Evolutionary conservation across 495 filamentous ascomycete species (phyloP).

Genomic region (Melanomma pulvis-pyrius): DNA sequence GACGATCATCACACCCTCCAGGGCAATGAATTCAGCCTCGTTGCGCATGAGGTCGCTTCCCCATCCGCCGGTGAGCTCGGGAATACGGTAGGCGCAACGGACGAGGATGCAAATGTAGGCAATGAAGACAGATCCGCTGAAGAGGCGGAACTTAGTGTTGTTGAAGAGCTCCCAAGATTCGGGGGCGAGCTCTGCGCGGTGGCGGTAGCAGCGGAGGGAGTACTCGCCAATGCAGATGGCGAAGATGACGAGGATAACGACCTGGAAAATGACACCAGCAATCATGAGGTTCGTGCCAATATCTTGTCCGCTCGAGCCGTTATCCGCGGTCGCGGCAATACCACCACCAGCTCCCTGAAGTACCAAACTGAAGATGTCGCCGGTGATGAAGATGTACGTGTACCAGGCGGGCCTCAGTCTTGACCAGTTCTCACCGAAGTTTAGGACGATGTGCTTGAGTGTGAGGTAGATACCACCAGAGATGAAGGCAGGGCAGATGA

Average conservation of each 20-base stretch:
- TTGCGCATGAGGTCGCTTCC: slow-evolving; percentile 34
- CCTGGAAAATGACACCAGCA: slow-evolving; percentile 47
- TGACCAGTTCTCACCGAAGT: slow-evolving; percentile 52
- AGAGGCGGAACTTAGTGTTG: slow-evolving; percentile 23
- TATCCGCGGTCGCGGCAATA: slow-evolving; percentile 41
- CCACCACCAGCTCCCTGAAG: slow-evolving; percentile 59
- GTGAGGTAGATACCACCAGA: slow-evolving; percentile 63
- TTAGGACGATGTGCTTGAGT: slow-evolving; percentile 50
- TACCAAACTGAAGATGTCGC: slow-evolving; percentile 55
- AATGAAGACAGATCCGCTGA: slow-evolving; percentile 21
- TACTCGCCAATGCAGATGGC: slow-evolving; percentile 36
- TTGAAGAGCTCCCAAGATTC: slow-evolving; percentile 8
- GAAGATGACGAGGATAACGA: slow-evolving; percentile 43
- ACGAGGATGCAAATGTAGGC: slow-evolving; percentile 39
- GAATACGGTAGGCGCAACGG: slow-evolving; percentile 44
- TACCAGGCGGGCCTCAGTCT: slow-evolving; percentile 57
- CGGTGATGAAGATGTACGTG: slow-evolving; percentile 57
- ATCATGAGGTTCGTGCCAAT: slow-evolving; percentile 45
- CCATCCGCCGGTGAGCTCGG: slow-evolving; percentile 44
- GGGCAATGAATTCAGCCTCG: slow-evolving; percentile 35
- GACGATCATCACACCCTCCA: slow-evolving; percentile 38
- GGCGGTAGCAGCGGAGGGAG: slow-evolving; percentile 30
- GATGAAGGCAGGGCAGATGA: slow-evolving; percentile 59
- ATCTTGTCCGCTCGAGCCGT: slow-evolving; percentile 18
- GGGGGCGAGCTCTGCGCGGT: slow-evolving; percentile 10